Base-by-base conservation (phyloP, 306 rosid species). In the Trifolium repens region DNA sequence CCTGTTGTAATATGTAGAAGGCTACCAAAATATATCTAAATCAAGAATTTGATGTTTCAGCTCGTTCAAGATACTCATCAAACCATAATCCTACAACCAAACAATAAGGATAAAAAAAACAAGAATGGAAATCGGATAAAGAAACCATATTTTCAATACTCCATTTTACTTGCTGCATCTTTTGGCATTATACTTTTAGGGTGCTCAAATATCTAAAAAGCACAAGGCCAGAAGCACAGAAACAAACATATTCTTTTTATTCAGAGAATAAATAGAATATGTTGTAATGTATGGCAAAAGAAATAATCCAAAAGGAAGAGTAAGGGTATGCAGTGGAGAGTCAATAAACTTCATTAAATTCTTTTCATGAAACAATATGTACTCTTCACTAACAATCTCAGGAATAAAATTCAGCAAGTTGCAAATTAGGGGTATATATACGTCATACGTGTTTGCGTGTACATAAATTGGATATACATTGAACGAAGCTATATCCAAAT, bases 401-500 rank as follows among this genome's bases (percentile, higher is more conserved):
- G 46, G 43, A 65, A 72, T 50, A 47, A 73, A 63, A 61, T 71
- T 53, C 40, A 68, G 40, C 55, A 65, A 64, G 34, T 63, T 64
- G n/a, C 58, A 16, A 16, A 5, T 49, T 16, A 52, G 11, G 26
- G 22, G 11, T 52, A 9, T 22, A 22, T 22, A 22, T 22, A 22
- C 24, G 24, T n/a, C n/a, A n/a, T 24, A 11, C 7, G 7, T 57
- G 63, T 57, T 57, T 32, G 35, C 6, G 6, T 32, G 35, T 32
- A 24, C 63, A 57, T 24, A 24, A 24, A 22, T 24, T 24, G 8
- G 15, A 9, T 57, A 57, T 24, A 9, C 63, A 24, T 4, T 3
- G 34, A 22, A 57, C n/a, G 8, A 24, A 30, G 12, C 9, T 27
- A 59, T 26, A 59, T 12, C 39, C 39, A 59, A 59, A 26, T 59